phyloP scores from a whole-genome alignment of 208 protist genomes.

The Leishmania mexicana region DNA sequence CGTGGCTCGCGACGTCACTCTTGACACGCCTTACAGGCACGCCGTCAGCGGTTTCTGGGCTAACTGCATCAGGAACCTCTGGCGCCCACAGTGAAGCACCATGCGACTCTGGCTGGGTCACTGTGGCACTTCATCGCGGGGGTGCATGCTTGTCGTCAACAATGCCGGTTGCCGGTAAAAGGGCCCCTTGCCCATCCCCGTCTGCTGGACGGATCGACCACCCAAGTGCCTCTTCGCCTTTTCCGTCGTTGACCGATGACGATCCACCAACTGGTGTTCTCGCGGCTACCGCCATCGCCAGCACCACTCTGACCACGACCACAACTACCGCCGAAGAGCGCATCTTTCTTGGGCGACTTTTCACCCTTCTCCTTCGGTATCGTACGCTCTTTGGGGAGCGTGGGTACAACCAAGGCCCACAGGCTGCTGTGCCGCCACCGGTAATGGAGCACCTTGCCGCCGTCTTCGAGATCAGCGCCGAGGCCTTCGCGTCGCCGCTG shows the following conservation, averaged over 20 bases:
- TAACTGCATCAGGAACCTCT: background rate
- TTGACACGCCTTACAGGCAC: background rate
- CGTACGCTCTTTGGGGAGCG: constrained; percentile 50
- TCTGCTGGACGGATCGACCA: background rate
- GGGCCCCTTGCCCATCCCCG: background rate
- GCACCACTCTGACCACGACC: background rate
- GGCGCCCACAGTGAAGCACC: background rate
- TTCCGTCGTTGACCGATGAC: background rate
- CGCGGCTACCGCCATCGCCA: background rate
- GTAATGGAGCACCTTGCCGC: constrained; percentile 46
- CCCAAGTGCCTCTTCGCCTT: background rate
- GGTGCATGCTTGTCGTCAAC: background rate
- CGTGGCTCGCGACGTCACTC: background rate
- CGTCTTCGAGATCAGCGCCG: constrained; percentile 55
- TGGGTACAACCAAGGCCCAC: constrained; percentile 75
- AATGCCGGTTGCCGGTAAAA: background rate
- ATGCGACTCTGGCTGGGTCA: background rate
- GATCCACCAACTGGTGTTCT: background rate
- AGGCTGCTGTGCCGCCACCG: constrained; percentile 62
- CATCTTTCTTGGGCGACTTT: constrained; percentile 47
- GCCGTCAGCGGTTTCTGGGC: background rate
- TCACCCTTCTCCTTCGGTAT: constrained; percentile 64
- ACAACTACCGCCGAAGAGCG: background rate
- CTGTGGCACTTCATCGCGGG: background rate
- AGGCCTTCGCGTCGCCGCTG: constrained; percentile 90